Base-by-base conservation (phyloP, 208 protist species). In the Crithidia expoeki region DNA sequence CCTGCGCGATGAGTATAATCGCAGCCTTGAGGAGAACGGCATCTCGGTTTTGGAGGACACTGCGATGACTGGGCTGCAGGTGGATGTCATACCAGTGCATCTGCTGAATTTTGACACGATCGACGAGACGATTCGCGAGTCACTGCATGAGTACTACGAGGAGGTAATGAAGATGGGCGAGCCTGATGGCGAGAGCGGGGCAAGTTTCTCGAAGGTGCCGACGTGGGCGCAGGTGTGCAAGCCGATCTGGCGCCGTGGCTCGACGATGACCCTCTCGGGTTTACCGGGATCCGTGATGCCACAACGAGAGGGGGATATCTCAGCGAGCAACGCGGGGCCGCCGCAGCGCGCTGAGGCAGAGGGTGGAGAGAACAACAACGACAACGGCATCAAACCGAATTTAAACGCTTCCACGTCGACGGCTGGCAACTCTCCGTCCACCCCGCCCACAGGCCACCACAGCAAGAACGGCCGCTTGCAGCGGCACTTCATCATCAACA, bases 401-500 rank as follows among this genome's bases (percentile, higher is more conserved):
- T 25, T 10, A 25, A n/a, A 40, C 57, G 25, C 21, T 25, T 50
- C 38, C 10, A 50, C 57, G 40, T 21, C 57, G 5, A n/a, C 52
- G 4, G 36, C 2, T 1, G 33, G 19, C 32, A 62, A 33, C 51
- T 57, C 32, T 10, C 55, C 53, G 59, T 40, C 40, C 21, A 46
- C 28, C 16, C 53, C 58, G 9, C 46, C 73, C 25, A 55, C 47
- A 16, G 55, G 23, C 17, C 59, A 33, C 51, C 38, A 64, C 51
- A 30, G 46, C 64, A 44, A 34, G 19, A 59, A 68, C 63, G 58
- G 65, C 34, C 85, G 85, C 5, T 67, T 85, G 44, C 55, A 68
- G 63, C 77, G 74, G 12, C 90, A 94, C 73, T 90, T 96, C 61
- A 87, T 96, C 71, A 84, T 96, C 73, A 96, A 96, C 72, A 96